These are phyloP conservation scores for Fraxinus excelsior DNA, from an alignment of 257 asterid genomes.

Conservation along the genomic window DNA sequence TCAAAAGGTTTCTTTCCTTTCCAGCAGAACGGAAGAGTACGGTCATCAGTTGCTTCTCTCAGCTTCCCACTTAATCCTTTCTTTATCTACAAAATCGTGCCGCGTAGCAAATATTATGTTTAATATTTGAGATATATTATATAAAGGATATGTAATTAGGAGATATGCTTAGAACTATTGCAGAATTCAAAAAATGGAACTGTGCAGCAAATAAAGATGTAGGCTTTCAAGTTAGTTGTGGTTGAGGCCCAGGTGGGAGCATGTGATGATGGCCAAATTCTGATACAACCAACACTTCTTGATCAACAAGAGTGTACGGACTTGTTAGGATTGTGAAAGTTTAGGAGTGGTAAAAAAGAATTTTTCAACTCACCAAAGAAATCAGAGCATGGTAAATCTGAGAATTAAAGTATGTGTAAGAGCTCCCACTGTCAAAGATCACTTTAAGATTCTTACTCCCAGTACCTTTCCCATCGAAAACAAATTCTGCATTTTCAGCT, in stretches of 20 bases:
- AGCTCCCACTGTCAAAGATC: slow-evolving; percentile 97
- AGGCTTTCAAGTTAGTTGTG: no score
- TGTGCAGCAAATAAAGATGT: no score
- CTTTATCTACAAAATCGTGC: slow-evolving; percentile 42
- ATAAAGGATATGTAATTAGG: neutral
- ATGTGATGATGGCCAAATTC: no score
- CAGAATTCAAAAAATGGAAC: no score
- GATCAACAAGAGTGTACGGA: neutral
- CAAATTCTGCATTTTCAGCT: slow-evolving; percentile 77
- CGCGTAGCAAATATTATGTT: neutral
- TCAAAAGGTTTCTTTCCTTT: slow-evolving; percentile 78
- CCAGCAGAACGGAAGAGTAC: slow-evolving; percentile 90
- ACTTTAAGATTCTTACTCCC: slow-evolving; percentile 73
- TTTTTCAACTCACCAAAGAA: slow-evolving; percentile 56
- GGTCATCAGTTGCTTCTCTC: slow-evolving; percentile 70
- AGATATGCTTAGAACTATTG: neutral
- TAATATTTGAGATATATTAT: no score
- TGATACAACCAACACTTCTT: neutral
- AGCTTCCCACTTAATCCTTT: slow-evolving; percentile 69
- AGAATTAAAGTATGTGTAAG: slow-evolving; percentile 76
- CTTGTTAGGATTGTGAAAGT: neutral
- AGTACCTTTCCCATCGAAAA: slow-evolving; percentile 68
- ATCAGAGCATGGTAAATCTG: slow-evolving; percentile 66
- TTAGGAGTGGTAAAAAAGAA: neutral
- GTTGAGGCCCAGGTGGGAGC: no score